Evolutionary conservation across 371 early-diverging fungal species (phyloP).

Genomic region (Scutellospora calospora): DNA sequence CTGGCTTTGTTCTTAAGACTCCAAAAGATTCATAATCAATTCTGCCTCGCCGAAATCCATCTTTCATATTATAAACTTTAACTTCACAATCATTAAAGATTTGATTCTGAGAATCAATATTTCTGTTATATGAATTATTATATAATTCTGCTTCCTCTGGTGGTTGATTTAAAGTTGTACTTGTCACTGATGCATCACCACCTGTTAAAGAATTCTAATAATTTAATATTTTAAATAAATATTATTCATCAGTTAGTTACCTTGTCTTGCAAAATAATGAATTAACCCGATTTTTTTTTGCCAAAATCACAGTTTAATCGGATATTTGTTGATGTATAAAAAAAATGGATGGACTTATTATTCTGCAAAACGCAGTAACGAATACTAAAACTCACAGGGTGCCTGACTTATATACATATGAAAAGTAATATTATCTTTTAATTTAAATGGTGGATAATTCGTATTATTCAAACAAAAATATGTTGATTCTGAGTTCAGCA

Average conservation of each 20-base stretch:
- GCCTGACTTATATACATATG: conserved; percentile 83
- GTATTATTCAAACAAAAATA: background rate
- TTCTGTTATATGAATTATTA: background rate
- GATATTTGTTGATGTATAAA: no score
- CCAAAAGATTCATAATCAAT: conserved; percentile 63
- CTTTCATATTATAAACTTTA: background rate
- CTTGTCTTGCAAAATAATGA: no score
- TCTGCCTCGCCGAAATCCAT: conserved; percentile 63
- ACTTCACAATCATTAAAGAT: background rate
- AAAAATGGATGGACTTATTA: no score
- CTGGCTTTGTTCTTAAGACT: conserved; percentile 83
- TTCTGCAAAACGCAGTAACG: no score
- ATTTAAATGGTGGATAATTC: conserved; percentile 39
- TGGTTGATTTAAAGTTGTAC: conserved; percentile 63
- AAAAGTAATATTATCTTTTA: conserved; percentile 51
- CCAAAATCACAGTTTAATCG: no score
- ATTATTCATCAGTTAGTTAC: no score
- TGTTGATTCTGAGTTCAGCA: conserved; percentile 22
- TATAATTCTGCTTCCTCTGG: conserved; percentile 55
- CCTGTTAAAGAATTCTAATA: conserved; percentile 54
- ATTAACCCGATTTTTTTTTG: no score
- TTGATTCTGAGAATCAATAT: background rate
- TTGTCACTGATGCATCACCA: conserved; percentile 80
- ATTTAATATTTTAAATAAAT: background rate
- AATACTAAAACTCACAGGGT: conserved; percentile 63